A percentile compares a stretch with the other conserved stretches of the same genome.
Evolutionary conservation across 345 rosid species (phyloP).

Genomic region (Aethionema arabicum): DNA sequence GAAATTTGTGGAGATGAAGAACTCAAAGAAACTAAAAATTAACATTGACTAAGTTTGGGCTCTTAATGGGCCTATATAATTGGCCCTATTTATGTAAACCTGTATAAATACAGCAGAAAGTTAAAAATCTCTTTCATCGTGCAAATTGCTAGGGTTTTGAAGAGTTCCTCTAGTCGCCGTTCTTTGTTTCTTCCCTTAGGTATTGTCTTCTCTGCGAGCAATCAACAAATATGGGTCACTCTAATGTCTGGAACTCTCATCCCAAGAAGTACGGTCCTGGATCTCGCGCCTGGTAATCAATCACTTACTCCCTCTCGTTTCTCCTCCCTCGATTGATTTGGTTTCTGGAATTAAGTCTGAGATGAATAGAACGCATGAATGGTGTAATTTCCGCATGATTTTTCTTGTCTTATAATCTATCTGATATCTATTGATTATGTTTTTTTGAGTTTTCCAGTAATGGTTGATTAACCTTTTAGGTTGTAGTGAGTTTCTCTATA

Average conservation of each 20-base stretch:
- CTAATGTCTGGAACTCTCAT: conserved; percentile 54
- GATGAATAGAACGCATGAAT: too few relatives aligned
- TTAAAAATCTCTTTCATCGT: neutral
- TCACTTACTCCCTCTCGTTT: too few relatives aligned
- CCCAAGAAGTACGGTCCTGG: conserved; percentile 61
- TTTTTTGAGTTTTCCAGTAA: too few relatives aligned
- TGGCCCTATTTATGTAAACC: neutral
- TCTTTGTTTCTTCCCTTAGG: conserved; percentile 2
- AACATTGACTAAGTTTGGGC: neutral
- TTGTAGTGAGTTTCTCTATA: too few relatives aligned
- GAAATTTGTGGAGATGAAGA: conserved; percentile 42
- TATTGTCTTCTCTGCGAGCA: neutral
- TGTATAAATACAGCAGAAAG: neutral
- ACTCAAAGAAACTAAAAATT: neutral
- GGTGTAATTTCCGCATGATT: too few relatives aligned
- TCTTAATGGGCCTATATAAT: neutral
- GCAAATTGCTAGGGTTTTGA: conserved; percentile 22
- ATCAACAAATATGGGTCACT: conserved; percentile 45
- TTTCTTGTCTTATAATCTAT: too few relatives aligned
- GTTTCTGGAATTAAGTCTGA: too few relatives aligned
- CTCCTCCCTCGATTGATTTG: too few relatives aligned
- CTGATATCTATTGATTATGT: too few relatives aligned
- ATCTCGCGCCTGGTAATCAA: conserved; percentile 48
- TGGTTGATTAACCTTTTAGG: too few relatives aligned
- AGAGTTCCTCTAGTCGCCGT: conserved; percentile 15